These are phyloP conservation scores for Sarocladium brachiariae DNA, from an alignment of 2,329 filamentous ascomycete genomes.

Conservation along the genomic window DNA sequence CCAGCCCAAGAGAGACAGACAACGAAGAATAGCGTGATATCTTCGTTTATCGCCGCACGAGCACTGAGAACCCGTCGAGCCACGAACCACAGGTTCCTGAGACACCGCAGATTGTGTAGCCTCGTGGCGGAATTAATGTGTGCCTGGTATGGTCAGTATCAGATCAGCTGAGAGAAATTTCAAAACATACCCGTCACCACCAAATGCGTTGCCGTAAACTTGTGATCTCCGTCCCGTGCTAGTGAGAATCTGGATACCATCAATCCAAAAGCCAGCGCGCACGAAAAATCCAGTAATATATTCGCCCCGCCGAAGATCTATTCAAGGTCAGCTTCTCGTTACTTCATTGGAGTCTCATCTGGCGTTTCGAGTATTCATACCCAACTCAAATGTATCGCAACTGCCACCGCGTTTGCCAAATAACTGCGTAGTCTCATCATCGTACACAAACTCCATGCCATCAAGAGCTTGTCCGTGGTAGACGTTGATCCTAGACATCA, in stretches of 20 bases:
- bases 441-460: slow-evolving; percentile 88
- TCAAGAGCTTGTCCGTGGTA: slow-evolving; percentile 74
- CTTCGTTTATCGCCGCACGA: slow-evolving; percentile 42
- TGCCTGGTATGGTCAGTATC: slow-evolving; percentile 46
- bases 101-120: slow-evolving; percentile 82
- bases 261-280: slow-evolving; percentile 73
- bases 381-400: slow-evolving; percentile 69
- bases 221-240: slow-evolving; percentile 80
- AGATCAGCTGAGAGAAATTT: neutral
- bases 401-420: slow-evolving; percentile 73
- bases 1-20: neutral
- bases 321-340: slow-evolving; percentile 17
- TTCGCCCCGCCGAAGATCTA: slow-evolving; percentile 79
- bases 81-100: slow-evolving; percentile 74
- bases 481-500: slow-evolving; percentile 67
- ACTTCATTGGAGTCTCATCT: neutral
- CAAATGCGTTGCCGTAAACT: slow-evolving; percentile 72
- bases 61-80: slow-evolving; percentile 79
- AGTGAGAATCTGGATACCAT: slow-evolving; percentile 84
- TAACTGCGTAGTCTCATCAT: slow-evolving; percentile 75
- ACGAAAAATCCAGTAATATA: slow-evolving; percentile 81
- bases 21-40: neutral
- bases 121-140: slow-evolving; percentile 80
- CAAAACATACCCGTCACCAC: slow-evolving; percentile 70
- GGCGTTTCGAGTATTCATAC: slow-evolving; percentile 38